Evolutionary conservation across 2,329 filamentous ascomycete genomes (phyloP), one percentile per base, ranked within the genome.

Genomic region (Alternaria brassicae): DNA sequence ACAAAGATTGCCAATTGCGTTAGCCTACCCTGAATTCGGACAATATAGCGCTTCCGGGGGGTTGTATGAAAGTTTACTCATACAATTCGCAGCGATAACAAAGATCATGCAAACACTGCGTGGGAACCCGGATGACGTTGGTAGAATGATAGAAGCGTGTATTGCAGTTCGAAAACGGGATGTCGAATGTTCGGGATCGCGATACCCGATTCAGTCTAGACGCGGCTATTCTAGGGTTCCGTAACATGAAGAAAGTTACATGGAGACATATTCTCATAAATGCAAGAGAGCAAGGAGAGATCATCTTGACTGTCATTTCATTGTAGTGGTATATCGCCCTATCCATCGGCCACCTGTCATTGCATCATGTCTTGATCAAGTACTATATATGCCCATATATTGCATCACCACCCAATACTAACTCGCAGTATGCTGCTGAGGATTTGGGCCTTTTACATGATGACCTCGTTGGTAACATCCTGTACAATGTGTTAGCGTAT

Each of bases 381-480:
- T 53, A 56, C 45, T 53, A 56, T 37, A 51, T 32, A 57, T 53
- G 27, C 53, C 27, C 32, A 28, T 23, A 17, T 30, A 28, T 6
- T 19, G 10, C 25, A 19, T 21, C 30, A 34, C 23, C 27, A 39
- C 34, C 30, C 32, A 23, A 30, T n/a, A 30, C 42, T 6, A 37
- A 44, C 25, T 44, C 19, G 41, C 12, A 41, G 30, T 19, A 27
- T 41, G 3, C 27, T 13, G 30, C 25, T 28, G 12, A 17, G 6
- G 12, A 4, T 17, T 37, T 40, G 10, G 15, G 6, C 28, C 19
- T 6, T 55, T 84, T 86, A 97, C 93, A 97, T 97, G 78, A 97
- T 97, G 74, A 97, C 91, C 73, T 88, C 85, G 72, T 94, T 93
- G 63, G 88, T 80, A 59, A 96, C 92, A 78, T 96, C 92, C 90